Evolutionary conservation across 768 basidiomycete genomes (phyloP).

Genomic region (Serendipita sp.): DNA sequence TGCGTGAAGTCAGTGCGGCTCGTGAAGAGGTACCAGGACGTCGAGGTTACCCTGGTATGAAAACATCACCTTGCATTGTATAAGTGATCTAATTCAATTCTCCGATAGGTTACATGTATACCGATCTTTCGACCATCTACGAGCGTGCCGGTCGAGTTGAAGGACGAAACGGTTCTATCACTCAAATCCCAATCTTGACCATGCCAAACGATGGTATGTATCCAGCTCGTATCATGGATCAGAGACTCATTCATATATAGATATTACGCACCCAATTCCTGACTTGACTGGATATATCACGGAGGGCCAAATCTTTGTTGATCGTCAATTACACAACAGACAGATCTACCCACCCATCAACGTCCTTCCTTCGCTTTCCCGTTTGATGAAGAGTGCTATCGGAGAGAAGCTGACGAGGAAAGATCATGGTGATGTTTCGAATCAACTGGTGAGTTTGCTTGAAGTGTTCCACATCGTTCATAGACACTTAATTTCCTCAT

Average conservation of each 20-base stretch:
- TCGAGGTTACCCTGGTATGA: constrained; percentile 71
- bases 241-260: constrained; percentile 26
- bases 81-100: not conserved
- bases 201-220: constrained; percentile 97
- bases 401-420: constrained; percentile 94
- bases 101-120: constrained; percentile 89
- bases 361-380: constrained; percentile 93
- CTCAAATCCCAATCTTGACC: constrained; percentile 97
- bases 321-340: constrained; percentile 90
- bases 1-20: constrained; percentile 80
- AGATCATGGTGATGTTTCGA: constrained; percentile 98
- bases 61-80: constrained; percentile 11
- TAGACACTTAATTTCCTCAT: constrained; percentile 11
- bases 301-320: constrained; percentile 97
- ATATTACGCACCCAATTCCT: constrained; percentile 99
- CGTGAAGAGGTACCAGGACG: constrained; percentile 99
- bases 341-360: constrained; percentile 99
- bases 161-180: constrained; percentile 97
- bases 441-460: constrained; percentile 63
- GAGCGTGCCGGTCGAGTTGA: constrained; percentile 97
- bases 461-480: not conserved
- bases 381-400: constrained; percentile 99
- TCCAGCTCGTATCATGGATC: not conserved
- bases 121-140: constrained; percentile 97
- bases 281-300: constrained; percentile 99